Conservation (phyloP, 805 yeast species). For the Lipomyces sp. region DNA sequence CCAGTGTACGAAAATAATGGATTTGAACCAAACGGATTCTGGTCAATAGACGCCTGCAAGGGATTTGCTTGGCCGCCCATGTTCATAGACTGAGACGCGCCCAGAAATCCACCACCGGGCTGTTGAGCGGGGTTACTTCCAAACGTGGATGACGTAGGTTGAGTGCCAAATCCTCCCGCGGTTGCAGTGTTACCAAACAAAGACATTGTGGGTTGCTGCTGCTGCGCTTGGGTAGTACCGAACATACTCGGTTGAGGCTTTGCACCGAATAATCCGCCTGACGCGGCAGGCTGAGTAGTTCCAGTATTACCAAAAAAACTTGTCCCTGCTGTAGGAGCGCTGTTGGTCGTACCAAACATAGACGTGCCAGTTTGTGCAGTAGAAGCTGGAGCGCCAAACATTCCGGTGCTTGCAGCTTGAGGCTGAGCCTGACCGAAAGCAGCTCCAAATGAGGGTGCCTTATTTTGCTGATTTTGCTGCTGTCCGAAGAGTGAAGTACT, state of each 20-base stretch:
- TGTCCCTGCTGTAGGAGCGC: slow-evolving; percentile 28
- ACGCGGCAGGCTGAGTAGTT: slow-evolving; percentile 23
- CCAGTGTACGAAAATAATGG: slow-evolving; percentile 53
- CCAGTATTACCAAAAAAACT: slow-evolving; percentile 30
- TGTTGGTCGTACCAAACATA: slow-evolving; percentile 33
- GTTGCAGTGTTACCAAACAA: slow-evolving; percentile 33
- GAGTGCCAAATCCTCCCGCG: slow-evolving; percentile 47
- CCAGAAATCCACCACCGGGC: slow-evolving; percentile 27
- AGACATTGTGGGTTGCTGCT: slow-evolving; percentile 24
- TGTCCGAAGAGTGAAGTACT: slow-evolving; percentile 27
- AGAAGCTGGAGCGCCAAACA: slow-evolving; percentile 38
- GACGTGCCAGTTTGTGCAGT: slow-evolving; percentile 24
- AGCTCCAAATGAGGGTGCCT: slow-evolving; percentile 20
- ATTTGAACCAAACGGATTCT: slow-evolving; percentile 77
- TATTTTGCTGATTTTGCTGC: slow-evolving; percentile 16
- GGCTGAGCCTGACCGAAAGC: slow-evolving; percentile 18
- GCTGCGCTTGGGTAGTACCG: slow-evolving; percentile 27
- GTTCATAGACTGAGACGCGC: slow-evolving; percentile 3
- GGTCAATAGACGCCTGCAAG: slow-evolving; percentile 40
- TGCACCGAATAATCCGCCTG: slow-evolving; percentile 36
- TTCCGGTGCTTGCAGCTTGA: slow-evolving; percentile 21
- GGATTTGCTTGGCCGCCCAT: slow-evolving; percentile 33
- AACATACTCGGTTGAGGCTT: slow-evolving; percentile 32
- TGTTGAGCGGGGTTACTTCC: slow-evolving; percentile 25
- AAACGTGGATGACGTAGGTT: slow-evolving; percentile 20